These are phyloP conservation scores for Boletus coccyginus DNA, from an alignment of 768 basidiomycete species.

Conservation along the genomic window DNA sequence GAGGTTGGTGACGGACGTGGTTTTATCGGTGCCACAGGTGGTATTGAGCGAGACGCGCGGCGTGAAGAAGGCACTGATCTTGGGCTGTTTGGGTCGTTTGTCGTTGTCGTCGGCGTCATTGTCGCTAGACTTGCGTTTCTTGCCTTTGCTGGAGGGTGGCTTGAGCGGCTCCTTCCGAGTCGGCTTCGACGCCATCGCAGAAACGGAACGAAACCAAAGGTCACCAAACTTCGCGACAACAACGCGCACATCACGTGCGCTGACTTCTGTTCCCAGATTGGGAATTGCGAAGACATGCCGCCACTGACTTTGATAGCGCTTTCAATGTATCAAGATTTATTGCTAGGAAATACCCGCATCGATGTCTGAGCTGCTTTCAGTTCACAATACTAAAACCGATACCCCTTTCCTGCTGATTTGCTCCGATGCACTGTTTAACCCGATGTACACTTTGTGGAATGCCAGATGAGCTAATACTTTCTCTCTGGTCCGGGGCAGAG, in stretches of 20 bases:
- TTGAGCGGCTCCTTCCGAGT: slow-evolving; percentile 1
- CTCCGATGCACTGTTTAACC: background rate
- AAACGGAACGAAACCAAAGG: background rate
- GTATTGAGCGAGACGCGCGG: slow-evolving; percentile 27
- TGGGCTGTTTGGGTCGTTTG: slow-evolving; percentile 19
- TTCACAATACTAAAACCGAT: background rate
- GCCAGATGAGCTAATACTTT: slow-evolving; percentile 5
- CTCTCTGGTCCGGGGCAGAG: slow-evolving; percentile 34
- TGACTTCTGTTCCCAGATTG: slow-evolving; percentile 24
- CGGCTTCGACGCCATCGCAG: slow-evolving; percentile 5
- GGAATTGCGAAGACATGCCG: slow-evolving; percentile 33
- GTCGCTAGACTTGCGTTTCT: slow-evolving; percentile 23
- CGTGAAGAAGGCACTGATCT: slow-evolving; percentile 26
- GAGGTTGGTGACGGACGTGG: slow-evolving; percentile 38
- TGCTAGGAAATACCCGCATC: slow-evolving; percentile 29
- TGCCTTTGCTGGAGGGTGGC: slow-evolving; percentile 7
- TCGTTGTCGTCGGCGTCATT: background rate
- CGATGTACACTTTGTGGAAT: slow-evolving; percentile 6
- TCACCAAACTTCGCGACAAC: slow-evolving; percentile 17
- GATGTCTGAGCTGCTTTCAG: slow-evolving; percentile 29
- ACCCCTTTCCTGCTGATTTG: background rate
- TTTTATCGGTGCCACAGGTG: slow-evolving; percentile 30
- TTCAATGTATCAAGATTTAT: slow-evolving; percentile 34
- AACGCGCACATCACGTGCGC: slow-evolving; percentile 21
- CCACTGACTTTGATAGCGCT: slow-evolving; percentile 27